These are phyloP conservation scores for Fusarium graminum DNA, from an alignment of 2,329 filamentous ascomycete genomes.

Conservation along the genomic window DNA sequence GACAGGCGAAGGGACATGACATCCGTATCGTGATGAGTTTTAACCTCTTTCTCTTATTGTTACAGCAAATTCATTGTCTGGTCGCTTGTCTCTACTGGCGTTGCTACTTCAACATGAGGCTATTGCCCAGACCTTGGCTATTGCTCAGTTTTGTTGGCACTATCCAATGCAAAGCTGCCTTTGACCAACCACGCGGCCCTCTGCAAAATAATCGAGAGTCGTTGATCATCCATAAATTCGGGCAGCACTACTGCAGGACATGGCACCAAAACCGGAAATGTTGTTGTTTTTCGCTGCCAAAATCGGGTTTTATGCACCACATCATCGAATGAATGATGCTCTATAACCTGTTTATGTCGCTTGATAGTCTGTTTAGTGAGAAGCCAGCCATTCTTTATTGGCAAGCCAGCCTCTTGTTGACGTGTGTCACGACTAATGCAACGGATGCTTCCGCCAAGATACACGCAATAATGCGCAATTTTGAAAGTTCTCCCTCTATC, in stretches of 20 bases:
- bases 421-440: conserved; percentile 12
- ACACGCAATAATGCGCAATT: neutral
- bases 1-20: conserved; percentile 18
- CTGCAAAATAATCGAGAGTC: conserved; percentile 13
- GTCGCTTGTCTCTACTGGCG: neutral
- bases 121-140: conserved; percentile 29
- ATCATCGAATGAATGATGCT: conserved; percentile 22
- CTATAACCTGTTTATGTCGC: conserved; percentile 11
- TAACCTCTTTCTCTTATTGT: conserved; percentile 6
- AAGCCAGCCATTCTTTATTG: conserved; percentile 4
- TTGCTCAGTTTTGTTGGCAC: conserved; percentile 5
- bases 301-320: conserved; percentile 25
- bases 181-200: conserved; percentile 22
- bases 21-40: conserved; percentile 8
- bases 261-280: conserved; percentile 30
- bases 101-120: neutral
- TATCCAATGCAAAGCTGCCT: neutral
- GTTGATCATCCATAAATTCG: conserved; percentile 28
- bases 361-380: neutral
- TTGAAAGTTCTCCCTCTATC: conserved; percentile 9
- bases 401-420: conserved; percentile 14
- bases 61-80: conserved; percentile 6
- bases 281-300: conserved; percentile 13
- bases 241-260: conserved; percentile 24
- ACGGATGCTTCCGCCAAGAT: conserved; percentile 18